These are phyloP conservation scores for Cladosporium sp. DNA, from an alignment of 2,329 filamentous ascomycete genomes.

Conservation along the genomic window DNA sequence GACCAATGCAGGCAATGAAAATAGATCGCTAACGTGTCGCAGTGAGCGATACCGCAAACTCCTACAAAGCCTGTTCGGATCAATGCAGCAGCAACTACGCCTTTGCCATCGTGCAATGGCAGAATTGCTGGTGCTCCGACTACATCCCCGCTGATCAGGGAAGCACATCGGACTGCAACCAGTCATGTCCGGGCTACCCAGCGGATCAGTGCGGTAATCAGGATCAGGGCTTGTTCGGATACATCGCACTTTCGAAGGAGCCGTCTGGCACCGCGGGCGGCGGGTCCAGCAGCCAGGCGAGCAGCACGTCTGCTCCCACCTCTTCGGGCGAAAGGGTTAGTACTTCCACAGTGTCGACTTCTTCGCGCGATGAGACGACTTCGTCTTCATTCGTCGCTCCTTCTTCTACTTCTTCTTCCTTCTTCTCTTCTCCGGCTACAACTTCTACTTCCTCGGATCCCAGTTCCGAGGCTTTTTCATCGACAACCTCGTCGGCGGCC, in stretches of 20 bases:
- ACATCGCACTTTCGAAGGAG: constrained; percentile 49
- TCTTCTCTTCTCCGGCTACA: constrained; percentile 11
- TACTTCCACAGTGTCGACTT: constrained; percentile 13
- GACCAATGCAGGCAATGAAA: background rate
- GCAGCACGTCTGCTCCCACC: constrained; percentile 14
- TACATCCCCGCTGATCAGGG: constrained; percentile 49
- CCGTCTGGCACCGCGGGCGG: constrained; percentile 54
- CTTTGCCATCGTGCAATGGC: constrained; percentile 60
- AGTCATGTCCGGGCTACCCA: constrained; percentile 62
- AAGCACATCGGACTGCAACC: constrained; percentile 46
- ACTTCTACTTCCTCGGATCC: constrained; percentile 7
- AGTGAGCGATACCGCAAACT: constrained; percentile 46
- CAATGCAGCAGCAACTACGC: constrained; percentile 55
- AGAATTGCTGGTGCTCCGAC: constrained; percentile 70
- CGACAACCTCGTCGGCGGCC: constrained; percentile 7
- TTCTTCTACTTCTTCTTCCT: constrained; percentile 15
- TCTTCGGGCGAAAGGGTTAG: constrained; percentile 20
- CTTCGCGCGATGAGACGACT: constrained; percentile 6
- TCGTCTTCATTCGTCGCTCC: constrained; percentile 2
- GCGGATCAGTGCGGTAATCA: constrained; percentile 58
- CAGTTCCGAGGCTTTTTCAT: background rate
- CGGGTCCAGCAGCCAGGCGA: constrained; percentile 15
- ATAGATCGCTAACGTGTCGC: constrained; percentile 6
- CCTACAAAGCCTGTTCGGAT: constrained; percentile 61
- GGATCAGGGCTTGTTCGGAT: constrained; percentile 53